Base-by-base conservation (phyloP, 306 rosid species). In the Fragaria nilgerrensis region DNA sequence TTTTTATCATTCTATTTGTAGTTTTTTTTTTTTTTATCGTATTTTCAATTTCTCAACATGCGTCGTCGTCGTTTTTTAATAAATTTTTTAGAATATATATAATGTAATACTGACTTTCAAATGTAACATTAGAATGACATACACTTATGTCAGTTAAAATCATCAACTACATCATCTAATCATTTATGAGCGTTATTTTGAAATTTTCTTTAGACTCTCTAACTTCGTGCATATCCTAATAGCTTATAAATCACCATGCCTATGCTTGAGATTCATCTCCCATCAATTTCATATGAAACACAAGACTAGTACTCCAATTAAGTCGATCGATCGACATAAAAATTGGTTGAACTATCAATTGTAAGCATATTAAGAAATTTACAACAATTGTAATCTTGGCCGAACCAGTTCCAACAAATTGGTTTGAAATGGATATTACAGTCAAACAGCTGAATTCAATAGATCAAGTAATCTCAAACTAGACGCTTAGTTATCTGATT, bases 391-490 rank as follows among this genome's bases (percentile, higher is more conserved):
- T 62, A 6, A 29, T 6, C 68, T 62, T 29, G 68, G n/a, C 16
- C 4, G 3, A 14, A 29, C 43, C 39, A 29, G 17, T 29, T 62
- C 68, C 68, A 62, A 29, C 41, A 62, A 62, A 61, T 12, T 62
- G 39, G n/a, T 14, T 29, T 62, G 36, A 16, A 14, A 72, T 20
- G 58, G 23, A 55, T 7, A 55, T 53, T 37, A 8, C 67, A 39
- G 53, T 73, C 75, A 72, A 39, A 55, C 0, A 55, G 37, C 36
- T 55, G 67, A 73, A 73, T 73, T 36, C 39, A 22, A 73, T n/a
- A 13, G 36, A 32, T 32, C 36, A 10, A 55, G 50, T 37, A 53
- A 39, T 27, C 70, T 19, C 20, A 37, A 53, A 7, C 10, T 12
- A 37, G 37, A 73, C 67, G 50, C 67, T 37, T 72, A 15, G 76